Base-by-base conservation (phyloP, 345 rosid genomes). In the Anacardium occidentale region DNA sequence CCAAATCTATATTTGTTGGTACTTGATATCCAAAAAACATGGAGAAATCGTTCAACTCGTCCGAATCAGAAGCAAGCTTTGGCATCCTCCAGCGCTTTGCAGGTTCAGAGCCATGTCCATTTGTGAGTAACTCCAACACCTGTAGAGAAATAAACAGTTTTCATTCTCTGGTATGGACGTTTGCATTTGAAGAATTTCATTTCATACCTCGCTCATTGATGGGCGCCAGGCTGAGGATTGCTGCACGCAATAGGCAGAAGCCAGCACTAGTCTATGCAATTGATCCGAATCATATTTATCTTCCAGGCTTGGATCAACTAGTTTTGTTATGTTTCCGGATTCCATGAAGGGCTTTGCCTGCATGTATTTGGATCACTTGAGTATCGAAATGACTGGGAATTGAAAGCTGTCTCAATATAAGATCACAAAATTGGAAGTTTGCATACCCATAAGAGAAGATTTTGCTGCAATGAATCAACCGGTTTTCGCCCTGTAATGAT, bases 271-370 rank as follows among this genome's bases (percentile, higher is more conserved):
- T 60, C 85, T 86, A 32, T 82, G 84, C 89, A 94, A 74, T 75
- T 94, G 90, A 62, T 87, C 86, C n/a, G 69, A 67, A 21, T 92
- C 87, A 25, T 79, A 92, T 66, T 79, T 80, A 6, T 92, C 91
- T 78, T 78, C 63, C 73, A 94, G 81, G 63, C 69, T 75, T 0
- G 93, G 93, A 79, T 94, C 97, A 17, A 85, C 91, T 66, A 90
- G 83, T 26, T 81, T 85, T 10, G 51, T 71, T 9, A 89, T 80
- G 61, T 87, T 82, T 67, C 90, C 91, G 11, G 86, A 81, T 76
- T 94, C 98, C 92, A 89, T 83, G 15, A 86, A 75, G n/a, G 93
- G 95, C 78, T 83, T 94, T 74, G 97, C 95, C 98, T 94, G 59
- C 66, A 73, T 20, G 57, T 59, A 4, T 15, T 4, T 12, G 25